These are phyloP conservation scores for Aspergillus pseudoterreus DNA, from an alignment of 2,329 filamentous ascomycete genomes.

Conservation along the genomic window DNA sequence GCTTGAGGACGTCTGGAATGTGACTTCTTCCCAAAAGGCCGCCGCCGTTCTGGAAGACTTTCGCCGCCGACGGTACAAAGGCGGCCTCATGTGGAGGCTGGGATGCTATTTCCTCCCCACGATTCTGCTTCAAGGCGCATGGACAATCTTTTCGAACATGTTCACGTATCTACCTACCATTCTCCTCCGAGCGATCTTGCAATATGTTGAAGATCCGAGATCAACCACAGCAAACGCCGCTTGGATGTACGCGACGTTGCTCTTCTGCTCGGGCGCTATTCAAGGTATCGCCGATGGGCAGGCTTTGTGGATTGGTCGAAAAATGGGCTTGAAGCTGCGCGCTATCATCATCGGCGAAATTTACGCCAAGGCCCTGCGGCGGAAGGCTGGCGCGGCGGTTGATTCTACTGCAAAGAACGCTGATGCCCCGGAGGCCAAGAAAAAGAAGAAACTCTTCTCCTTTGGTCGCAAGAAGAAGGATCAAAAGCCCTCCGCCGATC, in stretches of 20 bases:
- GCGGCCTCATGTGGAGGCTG: conserved; percentile 73
- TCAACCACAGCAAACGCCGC: conserved; percentile 77
- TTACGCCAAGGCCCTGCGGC: conserved; percentile 88
- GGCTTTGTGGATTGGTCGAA: conserved; percentile 88
- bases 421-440: conserved; percentile 34
- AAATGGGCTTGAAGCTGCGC: conserved; percentile 86
- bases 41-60: conserved; percentile 75
- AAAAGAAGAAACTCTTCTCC: conserved; percentile 47
- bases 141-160: conserved; percentile 74
- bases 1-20: conserved; percentile 85
- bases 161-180: conserved; percentile 91
- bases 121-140: conserved; percentile 71
- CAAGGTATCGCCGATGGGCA: conserved; percentile 81
- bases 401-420: conserved; percentile 69
- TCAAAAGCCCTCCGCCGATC: conserved; percentile 20
- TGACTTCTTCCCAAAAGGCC: conserved; percentile 84
- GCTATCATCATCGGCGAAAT: conserved; percentile 97
- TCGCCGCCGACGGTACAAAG: conserved; percentile 78
- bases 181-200: conserved; percentile 82
- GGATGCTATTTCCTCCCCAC: conserved; percentile 77
- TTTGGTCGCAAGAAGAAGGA: conserved; percentile 58
- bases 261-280: conserved; percentile 77
- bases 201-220: conserved; percentile 84
- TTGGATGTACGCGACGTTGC: conserved; percentile 90
- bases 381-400: conserved; percentile 75